Evolutionary conservation across 2,329 filamentous ascomycete species (phyloP).

Genomic region (Cytospora mali): DNA sequence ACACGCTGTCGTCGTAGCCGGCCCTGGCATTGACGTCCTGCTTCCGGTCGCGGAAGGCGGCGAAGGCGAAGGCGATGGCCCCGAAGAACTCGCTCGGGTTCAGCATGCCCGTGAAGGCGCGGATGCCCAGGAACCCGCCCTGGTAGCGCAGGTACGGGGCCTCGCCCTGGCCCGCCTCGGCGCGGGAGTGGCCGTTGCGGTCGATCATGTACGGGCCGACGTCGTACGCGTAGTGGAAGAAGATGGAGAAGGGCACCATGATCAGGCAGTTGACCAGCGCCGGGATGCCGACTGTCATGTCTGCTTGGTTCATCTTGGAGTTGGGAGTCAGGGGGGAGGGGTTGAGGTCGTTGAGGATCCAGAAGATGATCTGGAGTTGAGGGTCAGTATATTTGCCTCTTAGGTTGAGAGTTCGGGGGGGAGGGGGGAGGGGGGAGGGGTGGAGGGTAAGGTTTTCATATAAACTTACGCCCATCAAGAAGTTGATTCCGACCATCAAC

Average conservation of each 20-base stretch:
- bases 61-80: slow-evolving; percentile 16
- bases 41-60: slow-evolving; percentile 4
- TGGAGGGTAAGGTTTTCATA: too few relatives aligned
- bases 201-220: slow-evolving; percentile 32
- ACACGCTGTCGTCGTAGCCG: slow-evolving; percentile 2
- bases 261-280: slow-evolving; percentile 33
- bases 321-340: slow-evolving; percentile 28
- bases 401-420: too few relatives aligned
- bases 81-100: slow-evolving; percentile 26
- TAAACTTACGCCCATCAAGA: slow-evolving; percentile 36
- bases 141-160: slow-evolving; percentile 31
- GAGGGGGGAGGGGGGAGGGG: too few relatives aligned
- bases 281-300: slow-evolving; percentile 33
- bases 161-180: slow-evolving; percentile 19
- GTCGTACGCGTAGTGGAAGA: slow-evolving; percentile 33
- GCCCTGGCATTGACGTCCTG: background rate
- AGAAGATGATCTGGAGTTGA: slow-evolving; percentile 24
- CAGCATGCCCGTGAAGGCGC: slow-evolving; percentile 27
- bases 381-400: too few relatives aligned
- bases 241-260: slow-evolving; percentile 33
- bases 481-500: slow-evolving; percentile 37
- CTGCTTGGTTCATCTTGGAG: slow-evolving; percentile 30
- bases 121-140: slow-evolving; percentile 30
- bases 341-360: slow-evolving; percentile 31
- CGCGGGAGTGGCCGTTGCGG: slow-evolving; percentile 14